A percentile compares a stretch with the other conserved stretches of the same genome.
phyloP scores from a whole-genome alignment of 2,329 filamentous ascomycete species.

The Cordyceps tenuipes region DNA sequence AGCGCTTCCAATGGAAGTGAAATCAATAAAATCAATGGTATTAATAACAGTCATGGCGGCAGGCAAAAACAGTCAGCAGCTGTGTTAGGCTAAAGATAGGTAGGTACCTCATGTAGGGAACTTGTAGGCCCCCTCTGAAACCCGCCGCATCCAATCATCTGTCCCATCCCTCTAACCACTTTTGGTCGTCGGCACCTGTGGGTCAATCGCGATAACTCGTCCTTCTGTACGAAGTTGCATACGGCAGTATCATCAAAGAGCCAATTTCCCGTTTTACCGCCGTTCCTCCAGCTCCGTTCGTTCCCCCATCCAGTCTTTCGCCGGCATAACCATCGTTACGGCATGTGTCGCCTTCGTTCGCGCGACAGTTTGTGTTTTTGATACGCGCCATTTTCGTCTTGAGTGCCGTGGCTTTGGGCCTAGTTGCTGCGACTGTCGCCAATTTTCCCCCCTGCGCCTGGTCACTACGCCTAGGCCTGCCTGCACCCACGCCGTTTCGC shows the following conservation, averaged over 20 bases:
- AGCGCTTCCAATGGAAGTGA: too few relatives aligned
- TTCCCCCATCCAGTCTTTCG: slow-evolving; percentile 1
- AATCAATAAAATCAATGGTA: too few relatives aligned
- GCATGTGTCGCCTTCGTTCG: slow-evolving; percentile 15
- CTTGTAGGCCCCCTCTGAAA: neutral
- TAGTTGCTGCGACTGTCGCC: neutral
- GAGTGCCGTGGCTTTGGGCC: neutral
- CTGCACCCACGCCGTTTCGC: neutral
- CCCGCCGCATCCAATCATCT: slow-evolving; percentile 2
- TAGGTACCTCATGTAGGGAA: too few relatives aligned
- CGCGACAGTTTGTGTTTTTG: slow-evolving; percentile 12
- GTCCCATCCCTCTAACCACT: neutral
- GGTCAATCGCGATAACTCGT: slow-evolving; percentile 8
- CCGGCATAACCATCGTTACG: slow-evolving; percentile 8
- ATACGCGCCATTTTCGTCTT: slow-evolving; percentile 6
- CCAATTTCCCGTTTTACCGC: slow-evolving; percentile 12
- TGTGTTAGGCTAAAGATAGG: too few relatives aligned
- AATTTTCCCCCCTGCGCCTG: neutral
- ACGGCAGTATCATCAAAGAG: slow-evolving; percentile 9
- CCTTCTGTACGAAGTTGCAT: neutral
- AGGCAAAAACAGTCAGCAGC: too few relatives aligned
- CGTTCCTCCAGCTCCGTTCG: slow-evolving; percentile 3
- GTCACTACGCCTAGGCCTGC: neutral
- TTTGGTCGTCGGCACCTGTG: neutral
- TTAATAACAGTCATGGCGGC: too few relatives aligned